These are phyloP conservation scores for Chlamydomonas sp. DNA, from an alignment of 139 green algal genomes.

Conservation along the genomic window DNA sequence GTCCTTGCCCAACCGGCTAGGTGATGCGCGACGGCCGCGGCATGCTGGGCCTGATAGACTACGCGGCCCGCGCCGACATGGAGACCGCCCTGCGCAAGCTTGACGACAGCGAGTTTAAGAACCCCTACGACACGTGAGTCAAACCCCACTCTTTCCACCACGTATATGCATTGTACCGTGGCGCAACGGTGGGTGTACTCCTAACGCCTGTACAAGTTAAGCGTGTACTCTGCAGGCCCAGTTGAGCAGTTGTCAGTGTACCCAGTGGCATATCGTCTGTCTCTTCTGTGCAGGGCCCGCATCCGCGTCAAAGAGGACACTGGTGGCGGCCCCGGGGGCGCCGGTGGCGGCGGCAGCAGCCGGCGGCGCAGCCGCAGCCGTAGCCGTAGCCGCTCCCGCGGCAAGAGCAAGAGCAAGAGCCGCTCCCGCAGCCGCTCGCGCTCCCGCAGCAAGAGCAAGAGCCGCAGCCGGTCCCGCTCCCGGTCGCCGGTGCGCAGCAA, in stretches of 20 bases:
- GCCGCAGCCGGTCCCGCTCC: constrained; percentile 1
- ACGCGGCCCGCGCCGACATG: constrained; percentile 68
- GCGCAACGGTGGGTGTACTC: not conserved
- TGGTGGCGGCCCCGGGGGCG: not conserved
- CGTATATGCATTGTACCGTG: too few relatives aligned
- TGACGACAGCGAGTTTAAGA: constrained; percentile 85
- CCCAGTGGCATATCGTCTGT: not conserved
- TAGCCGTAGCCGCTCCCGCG: constrained; percentile 34
- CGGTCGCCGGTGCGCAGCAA: not conserved
- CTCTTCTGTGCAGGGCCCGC: not conserved
- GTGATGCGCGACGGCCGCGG: constrained; percentile 67
- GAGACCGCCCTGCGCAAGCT: constrained; percentile 70
- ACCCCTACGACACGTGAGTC: constrained; percentile 81
- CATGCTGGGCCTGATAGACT: constrained; percentile 77
- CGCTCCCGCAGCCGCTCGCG: constrained; percentile 17
- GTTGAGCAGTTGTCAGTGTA: not conserved
- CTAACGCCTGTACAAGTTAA: not conserved
- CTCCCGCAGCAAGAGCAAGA: constrained; percentile 2
- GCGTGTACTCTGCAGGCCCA: not conserved
- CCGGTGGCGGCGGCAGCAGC: constrained; percentile 4
- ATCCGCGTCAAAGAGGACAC: constrained; percentile 59
- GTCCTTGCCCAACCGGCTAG: constrained; percentile 31
- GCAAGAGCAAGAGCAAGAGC: constrained; percentile 2
- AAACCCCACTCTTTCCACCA: too few relatives aligned
- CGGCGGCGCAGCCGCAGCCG: constrained; percentile 9